Evolutionary conservation across 805 yeast species (phyloP), one percentile per base, ranked within the genome.

Genomic region (Saturnispora quitensis): DNA sequence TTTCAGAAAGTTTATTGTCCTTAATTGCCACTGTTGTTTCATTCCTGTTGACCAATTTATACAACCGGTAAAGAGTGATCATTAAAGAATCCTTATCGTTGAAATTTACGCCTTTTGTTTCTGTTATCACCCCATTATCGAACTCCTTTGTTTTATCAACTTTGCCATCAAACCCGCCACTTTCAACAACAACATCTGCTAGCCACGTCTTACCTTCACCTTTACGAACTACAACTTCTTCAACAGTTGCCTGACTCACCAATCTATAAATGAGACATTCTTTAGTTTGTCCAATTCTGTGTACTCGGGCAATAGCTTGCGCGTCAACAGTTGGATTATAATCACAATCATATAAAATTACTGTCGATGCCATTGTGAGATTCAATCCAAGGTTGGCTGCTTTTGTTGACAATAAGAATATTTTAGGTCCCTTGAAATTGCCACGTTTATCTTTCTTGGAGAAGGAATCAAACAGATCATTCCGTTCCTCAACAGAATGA

Each of bases 241-340:
- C 99, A 28, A 90, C 78, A 0, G 97, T 87, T 58, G 86, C 81
- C 38, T 79, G 77, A 9, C 87, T 76, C 17, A 89, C 82, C 24
- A 93, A 73, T 55, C 98, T 75, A 63, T 84, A 88, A 1, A 91
- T 78, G 22, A 87, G 73, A 4, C 90, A 96, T 1, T 97, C 97
- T 50, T 77, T 80, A 1, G 71, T 74, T 65, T 91, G 99, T 0
- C 98, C 98, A 50, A 93, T 88, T 62, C 99, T 73, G 64, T 91
- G 98, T 12, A 86, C 95, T 50, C 99, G 74, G 60, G 90, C 98
- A 81, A 91, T 91, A 0, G 98, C 98, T 65, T 91, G 99, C 48
- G 89, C 70, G 67, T 91, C 98, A 55, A 89, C 95, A 62, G 91
- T 97, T 0, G 98, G 99, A 61, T 91, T 91, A 96, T 97, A 91